Conservation (phyloP, 2,329 filamentous ascomycete genomes). For the Aspergillus tubingensis region DNA sequence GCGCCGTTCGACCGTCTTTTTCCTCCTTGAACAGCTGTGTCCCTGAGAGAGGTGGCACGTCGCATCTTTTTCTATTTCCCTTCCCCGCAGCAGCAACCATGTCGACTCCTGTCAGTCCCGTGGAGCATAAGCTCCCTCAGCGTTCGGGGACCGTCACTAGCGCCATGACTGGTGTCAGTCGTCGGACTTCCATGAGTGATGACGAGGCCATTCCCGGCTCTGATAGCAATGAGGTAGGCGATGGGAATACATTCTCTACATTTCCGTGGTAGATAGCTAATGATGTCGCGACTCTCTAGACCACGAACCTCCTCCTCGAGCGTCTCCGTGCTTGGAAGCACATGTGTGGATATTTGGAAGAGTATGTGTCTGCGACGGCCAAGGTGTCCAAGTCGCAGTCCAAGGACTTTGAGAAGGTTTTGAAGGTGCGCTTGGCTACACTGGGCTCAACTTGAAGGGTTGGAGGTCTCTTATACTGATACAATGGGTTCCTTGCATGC, state of each 20-base stretch:
- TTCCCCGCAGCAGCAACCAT: constrained; percentile 16
- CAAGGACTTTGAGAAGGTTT: constrained; percentile 92
- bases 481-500: not conserved
- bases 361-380: constrained; percentile 82
- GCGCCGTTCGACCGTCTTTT: not conserved
- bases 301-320: constrained; percentile 78
- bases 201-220: constrained; percentile 45
- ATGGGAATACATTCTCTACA: not conserved
- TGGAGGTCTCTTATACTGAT: constrained; percentile 11
- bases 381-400: constrained; percentile 81
- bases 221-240: constrained; percentile 45
- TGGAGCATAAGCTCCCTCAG: constrained; percentile 34
- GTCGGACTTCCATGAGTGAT: constrained; percentile 40
- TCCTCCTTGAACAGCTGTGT: not conserved
- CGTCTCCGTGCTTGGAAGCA: constrained; percentile 95
- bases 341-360: constrained; percentile 84
- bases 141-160: constrained; percentile 38
- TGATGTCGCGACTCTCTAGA: constrained; percentile 49
- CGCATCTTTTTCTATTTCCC: not conserved
- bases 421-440: constrained; percentile 64
- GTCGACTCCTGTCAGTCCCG: constrained; percentile 32
- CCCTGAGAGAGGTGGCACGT: not conserved
- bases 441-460: not conserved
- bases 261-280: not conserved
- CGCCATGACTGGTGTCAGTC: constrained; percentile 29